Conservation (phyloP, 345 rosid genomes). For the Heritiera littoralis region DNA sequence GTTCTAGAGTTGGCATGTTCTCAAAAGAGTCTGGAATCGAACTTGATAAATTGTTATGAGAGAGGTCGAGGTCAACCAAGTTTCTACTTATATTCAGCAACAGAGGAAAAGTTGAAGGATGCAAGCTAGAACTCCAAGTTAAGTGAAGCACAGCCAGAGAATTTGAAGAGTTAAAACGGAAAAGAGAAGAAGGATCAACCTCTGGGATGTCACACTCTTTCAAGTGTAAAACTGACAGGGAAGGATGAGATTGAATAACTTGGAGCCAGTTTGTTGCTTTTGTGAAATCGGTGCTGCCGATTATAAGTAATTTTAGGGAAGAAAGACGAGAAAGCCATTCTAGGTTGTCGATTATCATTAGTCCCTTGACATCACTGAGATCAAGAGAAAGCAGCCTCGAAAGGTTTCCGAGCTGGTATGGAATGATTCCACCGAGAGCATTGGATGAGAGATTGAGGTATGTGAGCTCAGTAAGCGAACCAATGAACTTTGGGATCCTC, state of each 20-base stretch:
- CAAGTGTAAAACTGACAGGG: neutral
- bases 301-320: neutral
- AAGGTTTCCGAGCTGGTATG: conserved; percentile 27
- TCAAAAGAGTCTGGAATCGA: neutral
- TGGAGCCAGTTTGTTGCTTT: conserved; percentile 16
- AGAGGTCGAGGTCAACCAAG: neutral
- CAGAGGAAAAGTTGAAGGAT: neutral
- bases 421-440: conserved; percentile 1
- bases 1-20: conserved; percentile 5
- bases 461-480: conserved; percentile 9
- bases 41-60: neutral
- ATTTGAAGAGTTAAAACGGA: neutral
- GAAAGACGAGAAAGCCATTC: conserved; percentile 25
- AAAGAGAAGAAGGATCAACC: neutral
- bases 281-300: neutral
- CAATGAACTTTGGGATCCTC: conserved; percentile 22
- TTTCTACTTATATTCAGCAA: conserved; percentile 6
- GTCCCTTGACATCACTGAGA: neutral
- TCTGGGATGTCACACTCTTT: neutral
- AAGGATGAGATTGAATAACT: conserved; percentile 2
- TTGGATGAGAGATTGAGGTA: conserved; percentile 14
- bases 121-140: too few species aligned
- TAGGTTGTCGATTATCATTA: neutral
- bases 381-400: conserved; percentile 24
- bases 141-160: neutral